These are phyloP conservation scores for Hericium erinaceus DNA, from an alignment of 768 basidiomycete species.

Conservation along the genomic window DNA sequence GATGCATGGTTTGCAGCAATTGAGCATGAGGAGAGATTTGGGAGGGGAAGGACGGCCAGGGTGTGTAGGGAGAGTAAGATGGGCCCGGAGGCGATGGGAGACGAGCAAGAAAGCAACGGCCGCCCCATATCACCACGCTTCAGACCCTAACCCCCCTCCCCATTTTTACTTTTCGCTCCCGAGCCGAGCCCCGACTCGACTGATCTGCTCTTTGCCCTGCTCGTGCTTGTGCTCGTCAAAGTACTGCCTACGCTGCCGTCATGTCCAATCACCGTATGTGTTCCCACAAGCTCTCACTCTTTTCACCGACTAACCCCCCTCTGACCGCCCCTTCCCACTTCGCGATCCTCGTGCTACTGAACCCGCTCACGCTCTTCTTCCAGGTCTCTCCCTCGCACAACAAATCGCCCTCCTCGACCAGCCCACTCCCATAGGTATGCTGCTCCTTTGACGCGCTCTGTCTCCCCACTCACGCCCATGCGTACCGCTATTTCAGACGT, in stretches of 20 bases:
- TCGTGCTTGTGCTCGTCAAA: background rate
- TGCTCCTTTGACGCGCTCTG: background rate
- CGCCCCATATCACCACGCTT: background rate
- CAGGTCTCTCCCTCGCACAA: slow-evolving; percentile 57
- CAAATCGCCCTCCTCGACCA: slow-evolving; percentile 78
- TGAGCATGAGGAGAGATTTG: slow-evolving; percentile 32
- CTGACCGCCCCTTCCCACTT: slow-evolving; percentile 1
- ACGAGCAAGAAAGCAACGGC: background rate
- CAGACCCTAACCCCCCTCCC: slow-evolving; percentile 8
- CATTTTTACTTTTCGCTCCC: background rate
- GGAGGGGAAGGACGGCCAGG: slow-evolving; percentile 29
- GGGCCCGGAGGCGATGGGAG: slow-evolving; percentile 12
- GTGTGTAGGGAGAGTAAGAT: slow-evolving; percentile 4
- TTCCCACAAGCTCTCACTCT: slow-evolving; percentile 5
- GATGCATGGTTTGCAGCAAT: slow-evolving; percentile 30
- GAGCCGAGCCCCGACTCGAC: background rate
- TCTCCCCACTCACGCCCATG: background rate
- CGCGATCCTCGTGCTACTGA: no score
- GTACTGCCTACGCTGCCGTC: background rate
- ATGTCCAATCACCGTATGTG: slow-evolving; percentile 14
- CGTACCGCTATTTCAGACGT: slow-evolving; percentile 22
- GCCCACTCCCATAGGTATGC: slow-evolving; percentile 56
- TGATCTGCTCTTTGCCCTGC: background rate
- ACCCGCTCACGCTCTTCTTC: background rate
- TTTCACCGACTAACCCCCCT: background rate